Evolutionary conservation across 2,329 filamentous ascomycete genomes (phyloP), one percentile per base, ranked within the genome.

Genomic region (Colletotrichum tamarilloi): DNA sequence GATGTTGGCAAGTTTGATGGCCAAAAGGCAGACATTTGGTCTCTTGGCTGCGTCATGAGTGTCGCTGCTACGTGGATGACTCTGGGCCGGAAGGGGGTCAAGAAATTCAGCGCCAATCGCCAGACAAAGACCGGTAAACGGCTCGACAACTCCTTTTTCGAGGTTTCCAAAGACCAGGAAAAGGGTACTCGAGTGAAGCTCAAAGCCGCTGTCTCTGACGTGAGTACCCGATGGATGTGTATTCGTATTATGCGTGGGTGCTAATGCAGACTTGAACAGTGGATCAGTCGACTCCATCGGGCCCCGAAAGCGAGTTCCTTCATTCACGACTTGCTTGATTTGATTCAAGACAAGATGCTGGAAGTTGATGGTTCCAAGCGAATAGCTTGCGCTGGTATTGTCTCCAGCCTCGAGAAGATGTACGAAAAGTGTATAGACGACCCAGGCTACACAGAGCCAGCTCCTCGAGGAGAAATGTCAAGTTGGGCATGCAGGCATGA

Each of bases 31-130:
- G 67, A 70, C 0, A 66, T 70, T 0, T 70, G 67, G 60, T 65
- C 60, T 6, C 62, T 70, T 0, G 67, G 67, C 7, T 70, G 67
- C 19, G 67, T 70, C 6, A 65, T 66, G 67, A 70, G 67, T n/a
- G 60, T 66, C 16, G 60, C 67, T 0, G 67, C 67, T 16, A 66
- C 42, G 1, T 49, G 67, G 52, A 70, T 70, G 60, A 58, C 35
- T 1, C 22, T 70, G 3, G 67, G 60, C 1, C 19, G 30, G n/a
- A 70, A 66, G 53, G 56, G 55, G 57, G 3, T 26, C 2, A 30
- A 24, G 1, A 49, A 0, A 0, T 49, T 49, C 42, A 2, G 3
- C 42, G 19, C 42, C 42, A n/a, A n/a, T n/a, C 42, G 42, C 3
- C 42, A 5, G 12, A 49, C 42, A 8, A 49, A n/a, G 42, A 19